Conservation (phyloP, 2,329 filamentous ascomycete species). For the Paecilomyces variotii region DNA sequence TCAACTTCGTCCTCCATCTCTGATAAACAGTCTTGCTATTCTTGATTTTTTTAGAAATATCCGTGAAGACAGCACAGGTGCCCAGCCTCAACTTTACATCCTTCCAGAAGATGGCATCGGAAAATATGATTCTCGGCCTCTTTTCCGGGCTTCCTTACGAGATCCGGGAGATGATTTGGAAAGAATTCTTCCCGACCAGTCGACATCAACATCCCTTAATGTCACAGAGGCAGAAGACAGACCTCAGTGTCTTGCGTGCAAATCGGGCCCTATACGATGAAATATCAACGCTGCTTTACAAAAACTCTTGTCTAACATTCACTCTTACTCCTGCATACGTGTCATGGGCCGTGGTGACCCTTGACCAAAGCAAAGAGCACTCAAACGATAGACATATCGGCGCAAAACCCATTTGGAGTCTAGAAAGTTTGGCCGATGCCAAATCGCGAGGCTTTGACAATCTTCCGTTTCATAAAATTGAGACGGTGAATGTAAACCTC, state of each 20-base stretch:
- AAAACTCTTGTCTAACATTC: background rate
- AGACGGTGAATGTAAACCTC: background rate
- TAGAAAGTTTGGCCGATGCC: background rate
- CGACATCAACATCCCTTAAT: background rate
- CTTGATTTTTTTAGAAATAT: too few species aligned
- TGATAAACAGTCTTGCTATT: too few species aligned
- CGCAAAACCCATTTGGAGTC: background rate
- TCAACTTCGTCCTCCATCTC: background rate
- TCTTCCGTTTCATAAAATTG: background rate
- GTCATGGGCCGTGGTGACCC: background rate
- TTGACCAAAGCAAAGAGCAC: background rate
- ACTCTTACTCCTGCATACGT: background rate
- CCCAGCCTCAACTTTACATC: background rate
- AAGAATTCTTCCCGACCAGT: slow-evolving; percentile 4
- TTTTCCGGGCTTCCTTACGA: slow-evolving; percentile 6
- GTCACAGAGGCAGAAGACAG: background rate
- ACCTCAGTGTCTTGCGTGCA: background rate
- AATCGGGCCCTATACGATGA: background rate
- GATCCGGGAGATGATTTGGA: slow-evolving; percentile 6
- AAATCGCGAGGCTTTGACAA: background rate
- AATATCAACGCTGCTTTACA: background rate
- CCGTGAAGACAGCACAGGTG: too few species aligned
- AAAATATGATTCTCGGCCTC: background rate
- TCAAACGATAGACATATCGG: background rate
- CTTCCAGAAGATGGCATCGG: background rate